Conservation (phyloP, 2,329 filamentous ascomycete species). For the Hirsutella minnesotensis region DNA sequence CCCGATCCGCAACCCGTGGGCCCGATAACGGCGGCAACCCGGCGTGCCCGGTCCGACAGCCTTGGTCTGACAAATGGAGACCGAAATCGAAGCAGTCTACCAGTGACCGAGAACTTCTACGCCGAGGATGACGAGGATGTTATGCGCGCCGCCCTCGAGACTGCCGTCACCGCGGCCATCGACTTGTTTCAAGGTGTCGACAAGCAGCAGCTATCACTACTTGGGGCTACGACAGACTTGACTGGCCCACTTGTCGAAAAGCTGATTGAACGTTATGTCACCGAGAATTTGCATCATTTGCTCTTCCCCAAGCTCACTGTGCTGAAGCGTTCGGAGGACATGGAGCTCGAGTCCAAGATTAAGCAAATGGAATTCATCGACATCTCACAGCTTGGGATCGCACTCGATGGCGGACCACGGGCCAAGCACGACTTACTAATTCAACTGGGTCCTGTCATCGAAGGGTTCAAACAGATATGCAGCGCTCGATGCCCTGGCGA, state of each 20-base stretch:
- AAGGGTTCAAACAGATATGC: slow-evolving; percentile 79
- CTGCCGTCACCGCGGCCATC: slow-evolving; percentile 83
- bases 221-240: slow-evolving; percentile 86
- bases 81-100: slow-evolving; percentile 22
- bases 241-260: slow-evolving; percentile 87
- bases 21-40: slow-evolving; percentile 42
- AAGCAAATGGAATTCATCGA: slow-evolving; percentile 89
- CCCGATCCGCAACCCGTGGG: slow-evolving; percentile 47
- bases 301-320: slow-evolving; percentile 74
- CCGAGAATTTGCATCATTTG: slow-evolving; percentile 83
- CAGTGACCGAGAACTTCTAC: slow-evolving; percentile 53
- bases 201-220: slow-evolving; percentile 82
- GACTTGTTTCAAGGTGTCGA: slow-evolving; percentile 94
- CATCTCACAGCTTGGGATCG: slow-evolving; percentile 85
- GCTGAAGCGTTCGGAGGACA: slow-evolving; percentile 69
- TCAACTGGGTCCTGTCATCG: slow-evolving; percentile 66
- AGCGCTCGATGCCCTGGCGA: slow-evolving; percentile 71
- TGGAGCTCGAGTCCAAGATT: slow-evolving; percentile 80
- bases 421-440: slow-evolving; percentile 74
- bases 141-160: slow-evolving; percentile 81
- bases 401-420: slow-evolving; percentile 63
- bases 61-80: slow-evolving; percentile 21
- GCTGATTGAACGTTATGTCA: slow-evolving; percentile 87
- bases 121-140: slow-evolving; percentile 85
- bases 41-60: slow-evolving; percentile 42